A percentile compares a stretch with the other conserved stretches of the same genome.
phyloP scores from a whole-genome alignment of 805 yeast species.

The Spathaspora hagerdaliae region DNA sequence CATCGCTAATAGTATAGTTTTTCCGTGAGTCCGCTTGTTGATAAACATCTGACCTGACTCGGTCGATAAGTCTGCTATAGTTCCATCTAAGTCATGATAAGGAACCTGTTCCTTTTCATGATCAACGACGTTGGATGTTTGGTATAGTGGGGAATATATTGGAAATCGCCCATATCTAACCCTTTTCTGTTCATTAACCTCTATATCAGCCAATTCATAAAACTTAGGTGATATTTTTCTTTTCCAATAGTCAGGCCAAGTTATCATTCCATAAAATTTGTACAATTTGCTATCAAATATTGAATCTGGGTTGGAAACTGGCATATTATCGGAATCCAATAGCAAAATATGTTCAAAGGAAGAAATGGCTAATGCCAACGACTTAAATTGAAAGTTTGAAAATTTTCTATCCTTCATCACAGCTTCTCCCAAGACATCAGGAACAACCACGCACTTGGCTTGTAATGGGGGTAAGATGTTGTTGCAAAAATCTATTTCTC shows the following conservation, averaged over 20 bases:
- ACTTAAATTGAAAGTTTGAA: constrained; percentile 65
- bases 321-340: constrained; percentile 33
- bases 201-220: constrained; percentile 30
- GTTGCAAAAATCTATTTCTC: constrained; percentile 46
- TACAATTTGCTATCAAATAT: constrained; percentile 26
- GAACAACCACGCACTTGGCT: constrained; percentile 61
- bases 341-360: constrained; percentile 31
- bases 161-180: constrained; percentile 26
- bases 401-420: constrained; percentile 41
- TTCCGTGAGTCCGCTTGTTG: constrained; percentile 54
- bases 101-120: constrained; percentile 27
- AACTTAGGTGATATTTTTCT: constrained; percentile 32
- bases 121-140: constrained; percentile 8
- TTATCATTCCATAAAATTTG: constrained; percentile 29
- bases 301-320: constrained; percentile 26
- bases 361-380: constrained; percentile 43
- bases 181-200: constrained; percentile 25
- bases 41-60: constrained; percentile 68
- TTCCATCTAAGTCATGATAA: constrained; percentile 61
- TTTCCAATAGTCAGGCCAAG: constrained; percentile 44
- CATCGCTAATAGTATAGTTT: constrained; percentile 53
- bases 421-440: constrained; percentile 48
- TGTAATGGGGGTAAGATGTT: constrained; percentile 55
- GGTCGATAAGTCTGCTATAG: constrained; percentile 65
- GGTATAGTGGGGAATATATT: constrained; percentile 10